Percentiles rank a stretch among this genome's conserved stretches.
Evolutionary conservation across 2,329 filamentous ascomycete species (phyloP).

Genomic region (Epichloe sp.): DNA sequence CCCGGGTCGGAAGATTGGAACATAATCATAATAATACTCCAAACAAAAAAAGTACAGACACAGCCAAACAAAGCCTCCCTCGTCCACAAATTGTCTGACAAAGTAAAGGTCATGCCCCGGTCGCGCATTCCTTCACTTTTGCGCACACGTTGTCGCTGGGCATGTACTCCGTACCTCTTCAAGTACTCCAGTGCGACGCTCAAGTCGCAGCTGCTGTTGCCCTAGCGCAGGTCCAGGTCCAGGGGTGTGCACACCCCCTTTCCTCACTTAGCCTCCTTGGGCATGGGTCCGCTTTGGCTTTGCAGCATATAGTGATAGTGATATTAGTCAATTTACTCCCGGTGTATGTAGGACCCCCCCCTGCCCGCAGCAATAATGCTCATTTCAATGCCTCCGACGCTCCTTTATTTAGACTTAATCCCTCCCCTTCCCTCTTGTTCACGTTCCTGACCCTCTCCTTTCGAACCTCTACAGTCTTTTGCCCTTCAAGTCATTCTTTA

Average conservation of each 20-base stretch:
- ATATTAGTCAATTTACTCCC: not conserved
- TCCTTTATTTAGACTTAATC: constrained; percentile 10
- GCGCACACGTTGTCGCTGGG: not conserved
- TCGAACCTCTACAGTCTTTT: constrained; percentile 6
- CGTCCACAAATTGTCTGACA: not conserved
- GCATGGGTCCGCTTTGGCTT: not conserved
- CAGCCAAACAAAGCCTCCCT: too few relatives aligned
- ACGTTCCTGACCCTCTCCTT: constrained; percentile 5
- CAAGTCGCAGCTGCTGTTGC: not conserved
- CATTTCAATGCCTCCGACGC: constrained; percentile 4
- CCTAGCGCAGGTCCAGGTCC: not conserved
- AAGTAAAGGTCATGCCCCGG: not conserved
- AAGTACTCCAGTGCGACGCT: not conserved
- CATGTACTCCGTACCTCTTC: not conserved
- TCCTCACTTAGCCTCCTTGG: not conserved
- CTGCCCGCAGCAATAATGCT: not conserved
- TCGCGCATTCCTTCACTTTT: not conserved
- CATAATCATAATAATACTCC: too few relatives aligned
- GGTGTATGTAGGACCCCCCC: not conserved
- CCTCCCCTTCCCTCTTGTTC: constrained; percentile 9
- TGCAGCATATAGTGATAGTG: not conserved
- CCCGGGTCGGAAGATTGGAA: too few relatives aligned
- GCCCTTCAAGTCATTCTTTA: constrained; percentile 13
- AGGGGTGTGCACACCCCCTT: not conserved
- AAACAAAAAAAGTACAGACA: too few relatives aligned